phyloP scores from a whole-genome alignment of 345 rosid species.

The Rhodamnia rubescens region DNA sequence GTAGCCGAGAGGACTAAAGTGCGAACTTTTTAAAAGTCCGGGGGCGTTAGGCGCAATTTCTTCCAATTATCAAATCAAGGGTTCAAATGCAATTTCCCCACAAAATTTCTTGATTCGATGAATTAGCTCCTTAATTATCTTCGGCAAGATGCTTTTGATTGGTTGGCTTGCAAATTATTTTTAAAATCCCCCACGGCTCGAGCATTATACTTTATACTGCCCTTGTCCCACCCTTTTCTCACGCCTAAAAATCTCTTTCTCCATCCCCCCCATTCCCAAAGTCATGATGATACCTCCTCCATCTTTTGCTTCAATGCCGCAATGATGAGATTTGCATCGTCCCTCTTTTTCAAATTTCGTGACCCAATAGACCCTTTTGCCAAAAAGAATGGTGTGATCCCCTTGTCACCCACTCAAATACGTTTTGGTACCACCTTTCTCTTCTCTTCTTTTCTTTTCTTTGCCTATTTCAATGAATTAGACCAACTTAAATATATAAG shows the following conservation, averaged over 20 bases:
- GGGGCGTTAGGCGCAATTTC: neutral
- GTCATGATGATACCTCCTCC: neutral
- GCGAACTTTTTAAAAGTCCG: neutral
- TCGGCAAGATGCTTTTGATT: neutral
- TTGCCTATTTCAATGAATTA: neutral
- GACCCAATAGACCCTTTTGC: neutral
- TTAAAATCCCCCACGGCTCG: neutral
- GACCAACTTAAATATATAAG: neutral
- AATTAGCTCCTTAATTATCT: neutral
- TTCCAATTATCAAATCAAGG: neutral
- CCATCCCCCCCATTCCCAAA: neutral
- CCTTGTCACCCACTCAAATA: slow-evolving; percentile 21
- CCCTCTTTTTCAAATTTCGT: neutral
- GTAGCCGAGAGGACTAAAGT: neutral
- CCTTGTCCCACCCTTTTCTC: neutral
- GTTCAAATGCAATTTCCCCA: neutral
- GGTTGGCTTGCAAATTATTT: neutral
- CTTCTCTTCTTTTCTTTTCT: too few species aligned
- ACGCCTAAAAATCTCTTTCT: neutral
- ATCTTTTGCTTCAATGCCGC: neutral
- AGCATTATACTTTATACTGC: neutral
- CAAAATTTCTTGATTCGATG: neutral
- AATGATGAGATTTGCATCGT: neutral
- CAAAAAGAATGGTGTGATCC: slow-evolving; percentile 2
- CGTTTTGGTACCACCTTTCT: slow-evolving; percentile 1